A percentile compares a stretch with the other conserved stretches of the same genome.
Conservation (phyloP, 306 rosid species). For the Parietaria judaica region DNA sequence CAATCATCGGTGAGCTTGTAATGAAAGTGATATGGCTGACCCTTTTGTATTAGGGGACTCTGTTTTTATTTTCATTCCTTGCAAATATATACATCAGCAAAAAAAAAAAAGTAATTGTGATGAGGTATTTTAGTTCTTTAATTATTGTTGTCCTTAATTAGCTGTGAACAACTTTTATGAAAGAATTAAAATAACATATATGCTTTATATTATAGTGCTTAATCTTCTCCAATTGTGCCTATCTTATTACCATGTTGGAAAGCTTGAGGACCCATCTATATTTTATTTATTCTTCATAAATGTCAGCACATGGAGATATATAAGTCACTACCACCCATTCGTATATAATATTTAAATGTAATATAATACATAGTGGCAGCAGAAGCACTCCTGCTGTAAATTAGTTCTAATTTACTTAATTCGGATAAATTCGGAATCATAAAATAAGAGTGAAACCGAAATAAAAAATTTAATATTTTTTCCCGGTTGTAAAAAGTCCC, state of each 20-base stretch:
- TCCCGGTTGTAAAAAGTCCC: too few relatives aligned
- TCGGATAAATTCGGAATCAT: background rate
- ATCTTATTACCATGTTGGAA: slow-evolving; percentile 5
- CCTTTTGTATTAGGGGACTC: background rate
- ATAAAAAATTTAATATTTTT: too few relatives aligned
- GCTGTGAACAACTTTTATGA: slow-evolving; percentile 6
- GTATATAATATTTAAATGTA: background rate
- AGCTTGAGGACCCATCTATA: background rate
- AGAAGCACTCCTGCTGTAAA: too few relatives aligned
- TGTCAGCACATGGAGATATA: slow-evolving; percentile 11
- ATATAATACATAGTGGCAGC: background rate
- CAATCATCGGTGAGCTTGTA: background rate
- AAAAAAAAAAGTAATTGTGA: background rate
- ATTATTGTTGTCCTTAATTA: slow-evolving; percentile 3
- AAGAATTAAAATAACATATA: slow-evolving; percentile 9
- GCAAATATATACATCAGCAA: background rate
- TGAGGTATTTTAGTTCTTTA: background rate
- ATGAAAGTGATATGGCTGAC: slow-evolving; percentile 3
- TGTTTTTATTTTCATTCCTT: background rate
- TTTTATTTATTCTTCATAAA: background rate
- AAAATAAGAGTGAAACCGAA: too few relatives aligned
- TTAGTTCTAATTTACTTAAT: too few relatives aligned
- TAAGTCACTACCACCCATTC: background rate
- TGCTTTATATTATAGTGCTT: background rate
- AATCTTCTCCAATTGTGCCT: background rate